A percentile compares a stretch with the other conserved stretches of the same genome.
Evolutionary conservation across 495 filamentous ascomycete genomes (phyloP).

Genomic region (Parathielavia appendiculata): DNA sequence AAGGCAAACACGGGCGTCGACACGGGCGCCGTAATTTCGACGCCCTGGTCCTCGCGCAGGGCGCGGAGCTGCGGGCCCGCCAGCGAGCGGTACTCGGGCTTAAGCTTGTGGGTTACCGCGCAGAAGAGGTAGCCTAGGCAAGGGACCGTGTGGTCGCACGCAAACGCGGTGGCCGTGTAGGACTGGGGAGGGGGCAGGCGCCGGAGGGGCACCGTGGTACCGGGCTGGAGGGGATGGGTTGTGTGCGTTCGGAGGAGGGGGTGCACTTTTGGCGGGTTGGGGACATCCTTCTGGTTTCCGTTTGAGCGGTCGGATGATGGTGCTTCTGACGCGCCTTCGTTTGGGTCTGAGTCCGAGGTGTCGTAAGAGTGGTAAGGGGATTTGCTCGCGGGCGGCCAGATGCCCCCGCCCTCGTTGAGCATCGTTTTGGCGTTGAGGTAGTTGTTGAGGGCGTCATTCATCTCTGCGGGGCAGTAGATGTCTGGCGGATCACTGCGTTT

Average conservation of each 20-base stretch:
- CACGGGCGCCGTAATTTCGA: slow-evolving; percentile 26
- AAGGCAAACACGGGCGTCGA: slow-evolving; percentile 36
- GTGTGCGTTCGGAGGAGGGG: slow-evolving; percentile 21
- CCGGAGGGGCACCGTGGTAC: slow-evolving; percentile 24
- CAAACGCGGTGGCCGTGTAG: slow-evolving; percentile 31
- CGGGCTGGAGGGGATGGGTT: slow-evolving; percentile 24
- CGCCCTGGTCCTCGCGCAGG: slow-evolving; percentile 20
- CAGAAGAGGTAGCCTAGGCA: slow-evolving; percentile 38
- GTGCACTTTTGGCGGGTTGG: neutral
- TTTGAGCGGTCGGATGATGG: neutral
- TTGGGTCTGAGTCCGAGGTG: slow-evolving; percentile 3
- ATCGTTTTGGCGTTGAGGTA: slow-evolving; percentile 29
- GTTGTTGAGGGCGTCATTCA: slow-evolving; percentile 26
- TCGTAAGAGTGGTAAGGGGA: neutral
- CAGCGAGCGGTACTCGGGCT: slow-evolving; percentile 20
- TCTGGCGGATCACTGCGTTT: slow-evolving; percentile 33
- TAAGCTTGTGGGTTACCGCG: slow-evolving; percentile 26
- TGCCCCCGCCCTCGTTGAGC: slow-evolving; percentile 28
- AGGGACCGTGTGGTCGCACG: slow-evolving; percentile 37
- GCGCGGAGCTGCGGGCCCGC: slow-evolving; percentile 22
- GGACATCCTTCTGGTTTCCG: neutral
- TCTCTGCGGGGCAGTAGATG: slow-evolving; percentile 33
- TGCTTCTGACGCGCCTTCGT: neutral
- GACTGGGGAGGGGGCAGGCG: slow-evolving; percentile 15
- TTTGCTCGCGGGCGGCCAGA: slow-evolving; percentile 12